Percentiles rank a stretch among this genome's conserved stretches.
phyloP scores from a whole-genome alignment of 345 rosid species.

The Turritis glabra region DNA sequence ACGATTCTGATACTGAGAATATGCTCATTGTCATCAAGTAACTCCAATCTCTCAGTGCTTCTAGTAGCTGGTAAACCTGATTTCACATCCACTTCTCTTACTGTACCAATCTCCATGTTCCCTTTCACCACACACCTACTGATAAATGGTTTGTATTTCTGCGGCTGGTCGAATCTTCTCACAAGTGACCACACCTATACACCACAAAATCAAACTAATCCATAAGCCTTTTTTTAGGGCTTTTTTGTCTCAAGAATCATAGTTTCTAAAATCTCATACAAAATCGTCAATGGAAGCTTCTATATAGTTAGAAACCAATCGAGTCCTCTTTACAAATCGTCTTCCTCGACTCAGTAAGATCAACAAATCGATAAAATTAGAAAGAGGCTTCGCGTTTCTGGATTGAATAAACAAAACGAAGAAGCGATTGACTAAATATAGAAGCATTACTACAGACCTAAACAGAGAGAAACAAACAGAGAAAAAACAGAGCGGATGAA shows the following conservation, averaged over 20 bases:
- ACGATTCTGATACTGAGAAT: conserved; percentile 69
- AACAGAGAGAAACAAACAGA: neutral
- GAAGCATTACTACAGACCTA: conserved; percentile 5
- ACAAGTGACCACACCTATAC: conserved; percentile 79
- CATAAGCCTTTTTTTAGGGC: neutral
- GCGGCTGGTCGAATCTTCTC: conserved; percentile 84
- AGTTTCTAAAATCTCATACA: too few relatives aligned
- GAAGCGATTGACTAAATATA: neutral
- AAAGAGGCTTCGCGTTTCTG: neutral
- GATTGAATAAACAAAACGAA: neutral
- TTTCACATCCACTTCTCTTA: conserved; percentile 78
- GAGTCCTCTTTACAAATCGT: neutral
- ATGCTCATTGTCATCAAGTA: conserved; percentile 77
- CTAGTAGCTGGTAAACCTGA: conserved; percentile 84
- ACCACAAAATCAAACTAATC: neutral
- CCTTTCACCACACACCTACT: conserved; percentile 74
- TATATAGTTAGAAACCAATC: neutral
- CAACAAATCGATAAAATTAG: neutral
- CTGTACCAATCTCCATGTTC: conserved; percentile 73
- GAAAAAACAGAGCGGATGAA: neutral
- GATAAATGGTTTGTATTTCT: conserved; percentile 75
- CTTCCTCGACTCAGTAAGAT: neutral
- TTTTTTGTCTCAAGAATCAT: too few relatives aligned
- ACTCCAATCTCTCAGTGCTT: conserved; percentile 77
- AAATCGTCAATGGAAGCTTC: conserved; percentile 4